Base-by-base conservation (phyloP, 1,284 basidiomycete species). In the Coriolopsis trogii region DNA sequence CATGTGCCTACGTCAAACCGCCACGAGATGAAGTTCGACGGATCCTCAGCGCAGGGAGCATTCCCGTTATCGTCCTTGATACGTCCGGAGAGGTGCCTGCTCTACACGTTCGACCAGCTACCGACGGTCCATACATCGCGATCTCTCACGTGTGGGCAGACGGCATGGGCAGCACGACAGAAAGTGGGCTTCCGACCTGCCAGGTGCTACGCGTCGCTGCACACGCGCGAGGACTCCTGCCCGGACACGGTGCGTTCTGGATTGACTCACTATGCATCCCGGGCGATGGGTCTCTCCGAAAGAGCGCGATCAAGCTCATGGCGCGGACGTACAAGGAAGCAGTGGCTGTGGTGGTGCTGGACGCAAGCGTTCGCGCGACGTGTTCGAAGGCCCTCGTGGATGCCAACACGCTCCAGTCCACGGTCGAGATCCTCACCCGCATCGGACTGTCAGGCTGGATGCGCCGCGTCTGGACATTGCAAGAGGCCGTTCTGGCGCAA, bases 141-240 rank as follows among this genome's bases (percentile, higher is more conserved):
- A 55, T 61, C 25, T 61, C 56, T 1, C 59, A 61, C 38, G 60
- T 61, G 4, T 61, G 60, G 60, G 54, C 60, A 0, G 57, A 61
- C n/a, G 60, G 60, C 1, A 33, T 61, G 25, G 60, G 60, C n/a
- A 61, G 60, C 41, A 55, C 52, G 4, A 46, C 60, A 2, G 60
- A 57, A 21, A 42, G 33, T 7, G 60, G 60, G 7, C 52, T 61
- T 0, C 57, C 60, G 1, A 26, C 38, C 5, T 61, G 60, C 34
- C 45, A 57, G 20, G 29, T 61, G 7, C 6, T 21, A 24, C 49
- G 60, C 20, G 49, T 61, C 20, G 41, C 55, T 8, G 21, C 16
- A 2, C 41, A 55, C 7, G 47, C 39, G 3, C 21, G 20, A 6
- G 24, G 10, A 12, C 44, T 55, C 10, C 21, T 46, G 8, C 55